Percentiles rank a stretch among this genome's conserved stretches.
Evolutionary conservation across 2,329 filamentous ascomycete species (phyloP).

Genomic region (Aureobasidium sp.): DNA sequence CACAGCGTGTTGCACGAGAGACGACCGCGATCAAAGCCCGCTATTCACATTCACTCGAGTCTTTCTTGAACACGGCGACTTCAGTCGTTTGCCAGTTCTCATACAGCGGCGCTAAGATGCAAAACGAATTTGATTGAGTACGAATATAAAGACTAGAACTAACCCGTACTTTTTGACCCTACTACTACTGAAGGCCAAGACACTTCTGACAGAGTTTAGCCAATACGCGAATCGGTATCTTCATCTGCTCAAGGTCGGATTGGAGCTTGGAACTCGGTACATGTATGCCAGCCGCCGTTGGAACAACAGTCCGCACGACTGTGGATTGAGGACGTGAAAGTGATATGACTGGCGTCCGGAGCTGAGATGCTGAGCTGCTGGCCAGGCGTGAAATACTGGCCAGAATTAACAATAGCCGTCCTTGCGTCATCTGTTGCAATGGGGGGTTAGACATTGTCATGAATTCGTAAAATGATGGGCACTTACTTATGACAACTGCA

Average conservation of each 20-base stretch:
- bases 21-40: no score
- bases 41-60: no score
- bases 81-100: no score
- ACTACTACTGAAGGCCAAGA: no score
- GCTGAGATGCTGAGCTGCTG: conserved; percentile 2
- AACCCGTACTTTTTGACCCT: no score
- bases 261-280: not conserved
- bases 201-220: no score
- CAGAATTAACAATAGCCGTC: not conserved
- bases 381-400: not conserved
- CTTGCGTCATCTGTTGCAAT: not conserved
- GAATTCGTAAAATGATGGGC: not conserved
- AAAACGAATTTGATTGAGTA: no score
- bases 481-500: not conserved
- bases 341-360: not conserved
- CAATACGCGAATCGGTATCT: no score
- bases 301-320: not conserved
- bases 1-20: no score
- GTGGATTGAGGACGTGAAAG: not conserved
- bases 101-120: no score
- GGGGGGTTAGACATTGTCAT: not conserved
- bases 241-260: not conserved
- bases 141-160: no score
- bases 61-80: no score
- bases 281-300: not conserved